Conservation (phyloP, 306 rosid genomes). For the Cicer yamashitae region DNA sequence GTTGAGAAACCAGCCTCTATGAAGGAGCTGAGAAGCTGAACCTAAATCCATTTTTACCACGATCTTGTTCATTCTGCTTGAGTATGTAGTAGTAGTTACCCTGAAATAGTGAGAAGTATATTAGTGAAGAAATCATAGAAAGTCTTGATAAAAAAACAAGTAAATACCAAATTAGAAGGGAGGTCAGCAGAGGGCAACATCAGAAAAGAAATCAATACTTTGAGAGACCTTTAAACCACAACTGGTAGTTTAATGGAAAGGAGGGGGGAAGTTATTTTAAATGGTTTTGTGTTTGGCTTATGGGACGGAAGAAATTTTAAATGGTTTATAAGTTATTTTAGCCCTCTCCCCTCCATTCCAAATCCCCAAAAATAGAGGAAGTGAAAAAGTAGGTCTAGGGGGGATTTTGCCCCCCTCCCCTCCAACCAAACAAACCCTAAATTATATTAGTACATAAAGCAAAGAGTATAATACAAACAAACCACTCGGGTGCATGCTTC, state of each 20-base stretch:
- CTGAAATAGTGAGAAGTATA: slow-evolving; percentile 56
- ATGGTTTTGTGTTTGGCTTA: too few species aligned
- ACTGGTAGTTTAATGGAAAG: background rate
- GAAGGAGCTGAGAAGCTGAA: slow-evolving; percentile 91
- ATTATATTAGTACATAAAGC: slow-evolving; percentile 30
- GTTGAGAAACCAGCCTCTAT: slow-evolving; percentile 47
- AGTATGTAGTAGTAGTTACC: slow-evolving; percentile 82
- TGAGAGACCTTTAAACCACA: background rate
- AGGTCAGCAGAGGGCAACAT: slow-evolving; percentile 9
- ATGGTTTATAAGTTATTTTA: too few species aligned
- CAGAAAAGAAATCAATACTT: slow-evolving; percentile 32
- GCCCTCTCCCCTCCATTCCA: too few species aligned
- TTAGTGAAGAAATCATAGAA: slow-evolving; percentile 31
- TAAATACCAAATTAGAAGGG: slow-evolving; percentile 25
- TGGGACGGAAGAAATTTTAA: too few species aligned
- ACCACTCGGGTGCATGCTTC: slow-evolving; percentile 10
- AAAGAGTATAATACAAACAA: background rate
- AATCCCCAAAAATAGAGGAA: too few species aligned
- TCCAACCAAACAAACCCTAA: background rate
- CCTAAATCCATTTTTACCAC: slow-evolving; percentile 91
- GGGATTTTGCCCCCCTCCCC: too few species aligned
- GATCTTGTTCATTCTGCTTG: slow-evolving; percentile 72
- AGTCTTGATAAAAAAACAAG: slow-evolving; percentile 30
- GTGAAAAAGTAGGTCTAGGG: too few species aligned
- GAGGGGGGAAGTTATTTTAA: too few species aligned